Conservation (phyloP, 257 asterid genomes). For the Plectranthus barbatus region DNA sequence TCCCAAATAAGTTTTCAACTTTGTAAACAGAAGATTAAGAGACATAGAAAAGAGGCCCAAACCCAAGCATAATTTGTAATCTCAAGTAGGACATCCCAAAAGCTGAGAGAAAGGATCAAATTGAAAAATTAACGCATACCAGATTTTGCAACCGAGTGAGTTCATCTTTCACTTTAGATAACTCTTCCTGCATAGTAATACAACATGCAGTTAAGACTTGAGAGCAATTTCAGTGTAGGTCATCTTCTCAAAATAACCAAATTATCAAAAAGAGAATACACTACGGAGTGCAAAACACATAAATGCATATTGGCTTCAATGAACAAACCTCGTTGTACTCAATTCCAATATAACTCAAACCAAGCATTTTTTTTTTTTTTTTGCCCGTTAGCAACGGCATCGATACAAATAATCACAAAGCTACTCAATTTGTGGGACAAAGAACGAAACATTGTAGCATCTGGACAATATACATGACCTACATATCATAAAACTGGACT, state of each 20-base stretch:
- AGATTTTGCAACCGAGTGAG: slow-evolving; percentile 44
- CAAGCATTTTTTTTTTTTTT: background rate
- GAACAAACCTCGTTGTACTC: background rate
- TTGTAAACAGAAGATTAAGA: background rate
- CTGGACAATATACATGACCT: background rate
- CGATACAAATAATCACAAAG: background rate
- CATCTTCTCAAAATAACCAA: background rate
- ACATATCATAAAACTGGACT: background rate
- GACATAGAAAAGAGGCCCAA: background rate
- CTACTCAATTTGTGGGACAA: background rate
- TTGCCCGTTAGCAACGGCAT: background rate
- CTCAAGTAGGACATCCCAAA: background rate
- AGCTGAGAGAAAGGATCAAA: slow-evolving; percentile 6
- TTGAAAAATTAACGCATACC: slow-evolving; percentile 29
- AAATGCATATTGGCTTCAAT: background rate
- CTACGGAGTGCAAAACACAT: background rate
- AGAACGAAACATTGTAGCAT: background rate
- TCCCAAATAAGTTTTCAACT: background rate
- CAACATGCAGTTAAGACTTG: slow-evolving; percentile 11
- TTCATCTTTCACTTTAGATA: slow-evolving; percentile 61
- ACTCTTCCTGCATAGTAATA: slow-evolving; percentile 53
- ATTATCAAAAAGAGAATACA: background rate
- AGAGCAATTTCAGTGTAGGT: background rate
- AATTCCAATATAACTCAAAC: background rate
- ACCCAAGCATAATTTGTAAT: background rate